A percentile compares a stretch with the other conserved stretches of the same genome.
Evolutionary conservation across 306 rosid genomes (phyloP).

Genomic region (Ochetophila trinervis): DNA sequence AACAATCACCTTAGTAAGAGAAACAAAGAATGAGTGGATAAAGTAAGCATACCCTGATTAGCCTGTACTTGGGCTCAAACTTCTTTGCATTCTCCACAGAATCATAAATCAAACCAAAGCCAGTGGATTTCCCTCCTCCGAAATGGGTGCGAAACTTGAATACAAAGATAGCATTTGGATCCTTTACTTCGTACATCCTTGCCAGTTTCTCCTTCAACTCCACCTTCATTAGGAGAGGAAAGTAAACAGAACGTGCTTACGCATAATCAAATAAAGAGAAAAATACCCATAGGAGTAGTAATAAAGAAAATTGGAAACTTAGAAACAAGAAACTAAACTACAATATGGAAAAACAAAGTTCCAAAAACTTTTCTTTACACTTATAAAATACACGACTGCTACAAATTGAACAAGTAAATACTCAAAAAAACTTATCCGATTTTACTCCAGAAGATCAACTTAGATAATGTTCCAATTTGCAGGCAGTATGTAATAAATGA

Average conservation of each 20-base stretch:
- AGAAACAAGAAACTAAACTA: background rate
- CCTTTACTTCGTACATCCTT: conserved; percentile 79
- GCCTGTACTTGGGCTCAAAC: conserved; percentile 93
- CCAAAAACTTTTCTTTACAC: background rate
- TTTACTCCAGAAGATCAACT: too few species aligned
- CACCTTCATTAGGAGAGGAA: conserved; percentile 36
- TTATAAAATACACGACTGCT: background rate
- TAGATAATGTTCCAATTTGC: background rate
- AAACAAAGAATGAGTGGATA: background rate
- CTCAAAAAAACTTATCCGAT: too few species aligned
- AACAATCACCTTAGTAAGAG: background rate
- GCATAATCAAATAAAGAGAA: background rate
- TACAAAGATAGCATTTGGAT: conserved; percentile 71
- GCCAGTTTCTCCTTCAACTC: conserved; percentile 89
- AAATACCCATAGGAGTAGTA: background rate
- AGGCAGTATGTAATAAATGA: background rate
- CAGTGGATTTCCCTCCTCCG: conserved; percentile 96
- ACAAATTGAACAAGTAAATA: background rate
- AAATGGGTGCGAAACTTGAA: conserved; percentile 91
- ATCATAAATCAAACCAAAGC: conserved; percentile 86
- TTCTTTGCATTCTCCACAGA: conserved; percentile 87
- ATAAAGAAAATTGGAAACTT: background rate
- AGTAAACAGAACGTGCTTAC: background rate
- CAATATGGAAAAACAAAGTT: background rate
- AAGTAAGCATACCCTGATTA: conserved; percentile 68